Evolutionary conservation across 768 basidiomycete genomes (phyloP), one percentile per base, ranked within the genome.

Genomic region (Chlorophyllum brunneum): DNA sequence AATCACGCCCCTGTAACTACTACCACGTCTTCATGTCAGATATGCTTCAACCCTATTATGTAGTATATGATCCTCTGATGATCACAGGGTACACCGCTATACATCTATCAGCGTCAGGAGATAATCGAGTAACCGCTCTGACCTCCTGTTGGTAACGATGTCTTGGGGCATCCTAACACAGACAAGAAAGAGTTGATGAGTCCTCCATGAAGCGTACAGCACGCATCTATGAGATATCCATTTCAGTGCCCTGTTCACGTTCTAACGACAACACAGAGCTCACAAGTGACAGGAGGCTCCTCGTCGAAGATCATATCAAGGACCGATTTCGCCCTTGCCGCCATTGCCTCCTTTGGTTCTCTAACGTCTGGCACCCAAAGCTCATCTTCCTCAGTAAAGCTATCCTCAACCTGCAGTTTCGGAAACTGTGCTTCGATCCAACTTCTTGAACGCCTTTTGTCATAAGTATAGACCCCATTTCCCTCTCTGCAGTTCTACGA

Each of bases 391-490:
- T 90, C 87, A 0, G 74, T 65, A 48, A 91, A 79, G 0, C 73
- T 77, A 1, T 63, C 61, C 58, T 89, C 85, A 39, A 88, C 75
- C 6, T 46, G 56, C 60, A 83, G 83, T 4, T 66, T 62, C 0
- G 83, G 81, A 60, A 80, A 88, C 5, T 71, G 58, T 0, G 53
- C 51, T 0, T 63, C 58, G 54, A 90, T 82, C 48, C 78, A 72
- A 0, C 77, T 71, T 27, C 67, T 70, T 2, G 73, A 69, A 16
- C 72, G 70, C 11, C 88, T 78, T 56, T 78, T 76, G 64, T 91
- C 88, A 59, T 86, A 88, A 0, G 86, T 88, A 54, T 88, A 86
- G 1, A 79, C 74, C 0, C 86, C 81, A 54, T 80, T 78, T 54
- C 74, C 74, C 63, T 91, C 88, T 26, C 87, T 79, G 42, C 80